A percentile compares a stretch with the other conserved stretches of the same genome.
These are phyloP conservation scores for Xylaria polymorpha DNA, from an alignment of 2,329 filamentous ascomycete genomes.

Conservation along the genomic window DNA sequence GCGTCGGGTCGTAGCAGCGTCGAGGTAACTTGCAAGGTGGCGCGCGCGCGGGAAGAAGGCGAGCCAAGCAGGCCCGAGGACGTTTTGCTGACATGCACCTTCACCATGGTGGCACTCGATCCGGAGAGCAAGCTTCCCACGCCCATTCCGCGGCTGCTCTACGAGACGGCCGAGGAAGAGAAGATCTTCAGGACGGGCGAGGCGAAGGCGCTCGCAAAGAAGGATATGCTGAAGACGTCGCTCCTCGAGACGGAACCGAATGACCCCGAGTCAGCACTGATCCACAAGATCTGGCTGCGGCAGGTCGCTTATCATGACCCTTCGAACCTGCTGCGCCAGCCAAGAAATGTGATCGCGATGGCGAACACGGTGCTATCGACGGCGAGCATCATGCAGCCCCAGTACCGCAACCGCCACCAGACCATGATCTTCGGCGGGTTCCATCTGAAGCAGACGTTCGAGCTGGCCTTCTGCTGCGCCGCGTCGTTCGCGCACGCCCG, in stretches of 20 bases:
- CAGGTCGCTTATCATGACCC: conserved; percentile 70
- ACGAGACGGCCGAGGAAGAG: conserved; percentile 73
- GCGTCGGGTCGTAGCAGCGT: conserved; percentile 78
- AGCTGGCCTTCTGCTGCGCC: conserved; percentile 80
- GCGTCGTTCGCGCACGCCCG: conserved; percentile 76
- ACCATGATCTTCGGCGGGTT: conserved; percentile 85
- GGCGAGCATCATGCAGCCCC: conserved; percentile 80
- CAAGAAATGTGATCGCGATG: conserved; percentile 62
- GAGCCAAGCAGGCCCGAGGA: conserved; percentile 61
- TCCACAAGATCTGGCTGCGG: conserved; percentile 78
- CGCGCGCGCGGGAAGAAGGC: conserved; percentile 71
- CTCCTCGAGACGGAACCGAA: conserved; percentile 76
- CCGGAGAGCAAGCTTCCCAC: conserved; percentile 74
- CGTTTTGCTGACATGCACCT: conserved; percentile 63
- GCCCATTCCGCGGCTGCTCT: conserved; percentile 65
- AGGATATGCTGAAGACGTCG: conserved; percentile 69
- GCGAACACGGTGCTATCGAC: conserved; percentile 69
- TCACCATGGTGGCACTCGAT: conserved; percentile 82
- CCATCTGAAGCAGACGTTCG: conserved; percentile 78
- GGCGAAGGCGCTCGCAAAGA: conserved; percentile 68
- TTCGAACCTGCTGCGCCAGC: conserved; percentile 49
- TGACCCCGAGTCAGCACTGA: conserved; percentile 76
- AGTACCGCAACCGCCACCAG: conserved; percentile 65
- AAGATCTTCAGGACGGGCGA: conserved; percentile 72
- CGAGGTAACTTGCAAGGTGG: conserved; percentile 79